Base-by-base conservation (phyloP, 371 early-diverging fungal genomes). In the Mortierella sp. region DNA sequence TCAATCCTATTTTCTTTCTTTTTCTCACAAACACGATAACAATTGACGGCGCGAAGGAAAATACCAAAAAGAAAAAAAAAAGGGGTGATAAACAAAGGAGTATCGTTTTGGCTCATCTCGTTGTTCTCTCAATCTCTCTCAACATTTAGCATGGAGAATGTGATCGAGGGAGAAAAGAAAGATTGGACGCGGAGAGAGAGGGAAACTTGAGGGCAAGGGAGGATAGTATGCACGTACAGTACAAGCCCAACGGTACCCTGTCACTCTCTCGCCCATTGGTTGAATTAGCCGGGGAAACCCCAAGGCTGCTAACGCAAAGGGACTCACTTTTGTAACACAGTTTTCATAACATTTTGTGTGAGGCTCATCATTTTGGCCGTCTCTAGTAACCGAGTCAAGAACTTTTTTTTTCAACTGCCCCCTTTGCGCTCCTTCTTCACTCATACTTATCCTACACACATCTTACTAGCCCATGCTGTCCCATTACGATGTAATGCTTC, bases 181-280 rank as follows among this genome's bases (percentile, higher is more conserved):
- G n/a, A 6, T 22, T 16, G 22, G 47, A 47, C 48, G 48, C n/a
- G n/a, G 48, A n/a, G n/a, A 48, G 48, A 48, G 48, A 45, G 47
- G 22, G 22, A 2, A 13, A 47, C 14, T 5, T 16, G 47, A 22
- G 22, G 47, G 5, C 2, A 22, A 22, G 34, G 58, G 34, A 31
- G 34, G 58, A 6, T 58, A 58, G 58, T 8, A 58, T 58, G 58
- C 58, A 58, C 16, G 58, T 58, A 58, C 58, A 2, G 58, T 58
- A 58, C 58, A 2, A 29, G 34, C 34, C 34, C 34, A 53, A 58
- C 34, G 58, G 58, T 58, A 58, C 58, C 58, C 34, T 58, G 7
- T 47, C 47, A 19, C 22, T 58, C 19, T 34, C 4, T 14, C 34
- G 24, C 29, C 10, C 26, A 26, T n/a, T 52, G 58, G 14, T 29